Evolutionary conservation across 768 basidiomycete genomes (phyloP), one percentile per base, ranked within the genome.

Genomic region (Fibroporia radiculosa): DNA sequence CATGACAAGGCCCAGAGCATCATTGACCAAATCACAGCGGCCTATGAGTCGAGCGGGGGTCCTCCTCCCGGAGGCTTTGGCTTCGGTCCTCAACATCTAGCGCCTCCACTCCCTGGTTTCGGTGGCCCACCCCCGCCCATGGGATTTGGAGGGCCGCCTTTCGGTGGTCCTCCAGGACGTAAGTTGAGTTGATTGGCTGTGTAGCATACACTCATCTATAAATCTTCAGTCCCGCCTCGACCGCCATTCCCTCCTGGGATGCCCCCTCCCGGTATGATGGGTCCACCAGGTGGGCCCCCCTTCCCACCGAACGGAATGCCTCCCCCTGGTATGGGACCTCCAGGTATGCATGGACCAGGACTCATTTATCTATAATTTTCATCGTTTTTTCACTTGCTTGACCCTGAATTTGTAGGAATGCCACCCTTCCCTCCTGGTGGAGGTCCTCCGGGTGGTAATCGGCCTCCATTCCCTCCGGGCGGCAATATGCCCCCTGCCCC

Each of bases 1-100:
- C 92, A 97, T 66, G 93, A 98, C 75, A 95, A 95, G 65, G 93
- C 95, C 14, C 96, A 99, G 65, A 91, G 70, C 56, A 92, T 98
- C 62, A 98, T 99, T 62, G 95, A 99, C 75, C 90, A 95, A 65
- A 98, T 99, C 65, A 93, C 92, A 28, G 82, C 86, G 18, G 82
- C 87, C 20, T 96, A 95, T 59, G 95, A 98, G 66, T 77, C 75
- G 23, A 81, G 86, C 33, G 82, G 82, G 41, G 86, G 86, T 2
- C 89, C 88, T 31, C 89, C 89, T 52, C 86, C 86, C 10, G 88
- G 88, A 41, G 88, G 89, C 3, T 91, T 90, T 51, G 85, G 85
- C 6, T 89, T 89, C 54, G 85, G 85, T 19, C 85, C 87, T 31
- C 86, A 86, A 48, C 85, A 88, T 63, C 70, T 89, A 40, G 76